A percentile compares a stretch with the other conserved stretches of the same genome.
Evolutionary conservation across 176 grass and related monocot genomes (phyloP).

Genomic region (Bromus sterilis): DNA sequence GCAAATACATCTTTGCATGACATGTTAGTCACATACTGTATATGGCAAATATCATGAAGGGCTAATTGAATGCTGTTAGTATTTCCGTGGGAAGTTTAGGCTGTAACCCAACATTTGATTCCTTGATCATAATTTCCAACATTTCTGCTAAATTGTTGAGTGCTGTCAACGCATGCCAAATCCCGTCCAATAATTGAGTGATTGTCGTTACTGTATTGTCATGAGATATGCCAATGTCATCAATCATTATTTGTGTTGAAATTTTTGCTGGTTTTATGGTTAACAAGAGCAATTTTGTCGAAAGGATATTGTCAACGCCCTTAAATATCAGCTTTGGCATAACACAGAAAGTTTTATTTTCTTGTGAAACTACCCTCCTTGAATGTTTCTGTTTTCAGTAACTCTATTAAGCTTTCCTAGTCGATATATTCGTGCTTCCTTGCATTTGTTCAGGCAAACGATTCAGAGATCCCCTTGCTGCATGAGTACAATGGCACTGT

Average conservation of each 20-base stretch:
- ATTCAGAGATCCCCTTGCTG: constrained; percentile 90
- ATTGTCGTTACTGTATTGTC: background rate
- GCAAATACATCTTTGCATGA: background rate
- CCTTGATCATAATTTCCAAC: background rate
- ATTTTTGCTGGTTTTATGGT: background rate
- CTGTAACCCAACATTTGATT: background rate
- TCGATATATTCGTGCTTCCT: background rate
- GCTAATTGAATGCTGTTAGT: background rate
- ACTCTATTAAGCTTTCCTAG: background rate
- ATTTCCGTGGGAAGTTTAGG: background rate
- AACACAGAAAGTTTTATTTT: background rate
- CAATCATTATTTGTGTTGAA: background rate
- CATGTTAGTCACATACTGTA: background rate
- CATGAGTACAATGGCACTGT: constrained; percentile 66
- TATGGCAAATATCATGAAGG: background rate
- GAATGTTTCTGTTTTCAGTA: background rate
- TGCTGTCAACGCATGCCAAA: background rate
- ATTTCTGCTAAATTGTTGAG: background rate
- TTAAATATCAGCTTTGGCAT: background rate
- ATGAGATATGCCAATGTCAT: background rate
- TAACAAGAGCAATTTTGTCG: background rate
- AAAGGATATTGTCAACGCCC: background rate
- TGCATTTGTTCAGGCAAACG: constrained; percentile 62
- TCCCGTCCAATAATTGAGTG: background rate
- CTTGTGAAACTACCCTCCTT: background rate